A percentile compares a stretch with the other conserved stretches of the same genome.
Evolutionary conservation across 2,329 filamentous ascomycete species (phyloP).

Genomic region (Fusarium nygamai): DNA sequence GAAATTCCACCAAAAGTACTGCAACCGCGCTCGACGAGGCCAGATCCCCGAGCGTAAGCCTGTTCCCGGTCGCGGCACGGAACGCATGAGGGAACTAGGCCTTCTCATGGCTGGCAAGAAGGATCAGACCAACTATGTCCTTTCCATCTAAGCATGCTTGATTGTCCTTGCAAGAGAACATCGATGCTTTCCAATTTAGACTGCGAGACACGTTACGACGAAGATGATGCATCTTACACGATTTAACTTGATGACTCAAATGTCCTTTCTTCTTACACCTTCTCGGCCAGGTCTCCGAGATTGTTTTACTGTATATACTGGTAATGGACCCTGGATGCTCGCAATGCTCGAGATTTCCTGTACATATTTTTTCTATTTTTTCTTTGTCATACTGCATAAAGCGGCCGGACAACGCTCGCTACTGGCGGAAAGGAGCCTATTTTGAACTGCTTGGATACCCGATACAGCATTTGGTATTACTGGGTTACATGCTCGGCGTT

Average conservation of each 20-base stretch:
- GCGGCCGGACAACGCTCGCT: slow-evolving; percentile 42
- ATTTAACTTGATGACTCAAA: slow-evolving; percentile 33
- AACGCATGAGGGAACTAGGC: slow-evolving; percentile 86
- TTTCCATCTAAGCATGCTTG: slow-evolving; percentile 68
- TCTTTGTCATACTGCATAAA: slow-evolving; percentile 37
- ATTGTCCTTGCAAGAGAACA: slow-evolving; percentile 10
- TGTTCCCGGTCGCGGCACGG: slow-evolving; percentile 85
- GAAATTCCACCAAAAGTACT: slow-evolving; percentile 90
- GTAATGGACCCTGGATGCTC: slow-evolving; percentile 11
- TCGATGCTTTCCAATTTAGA: slow-evolving; percentile 8
- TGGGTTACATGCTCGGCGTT: slow-evolving; percentile 43
- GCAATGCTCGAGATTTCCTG: slow-evolving; percentile 20
- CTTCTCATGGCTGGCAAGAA: slow-evolving; percentile 86
- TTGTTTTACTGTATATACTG: slow-evolving; percentile 36
- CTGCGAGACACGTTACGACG: slow-evolving; percentile 26
- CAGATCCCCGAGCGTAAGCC: slow-evolving; percentile 71
- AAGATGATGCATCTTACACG: slow-evolving; percentile 31
- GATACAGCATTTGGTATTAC: slow-evolving; percentile 43
- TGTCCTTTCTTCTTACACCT: slow-evolving; percentile 17
- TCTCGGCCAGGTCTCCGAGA: slow-evolving; percentile 28
- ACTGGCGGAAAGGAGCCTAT: slow-evolving; percentile 27
- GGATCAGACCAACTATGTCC: slow-evolving; percentile 78
- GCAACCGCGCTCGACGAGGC: slow-evolving; percentile 80
- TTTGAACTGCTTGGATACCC: slow-evolving; percentile 48
- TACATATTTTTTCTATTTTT: slow-evolving; percentile 35